phyloP scores from a whole-genome alignment of 1,284 basidiomycete genomes.

The Ustilago hordei region DNA sequence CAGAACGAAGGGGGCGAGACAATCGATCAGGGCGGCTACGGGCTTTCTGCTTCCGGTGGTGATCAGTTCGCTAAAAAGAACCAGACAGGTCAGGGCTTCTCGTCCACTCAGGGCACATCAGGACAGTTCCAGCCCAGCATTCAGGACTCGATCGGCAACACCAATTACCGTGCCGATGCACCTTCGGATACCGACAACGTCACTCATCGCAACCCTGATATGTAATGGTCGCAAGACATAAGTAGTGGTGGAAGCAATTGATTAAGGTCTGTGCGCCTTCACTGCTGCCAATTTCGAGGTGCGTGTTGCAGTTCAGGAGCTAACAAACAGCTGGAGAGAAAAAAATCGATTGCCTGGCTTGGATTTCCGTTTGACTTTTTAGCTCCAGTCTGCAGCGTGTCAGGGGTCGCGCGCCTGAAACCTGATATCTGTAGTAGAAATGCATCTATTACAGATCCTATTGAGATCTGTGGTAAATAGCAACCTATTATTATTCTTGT shows the following conservation, averaged over 20 bases:
- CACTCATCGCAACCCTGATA: conserved; percentile 26
- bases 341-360: conserved; percentile 4
- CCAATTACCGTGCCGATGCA: conserved; percentile 26
- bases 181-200: conserved; percentile 20
- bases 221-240: conserved; percentile 1
- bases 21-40: conserved; percentile 46
- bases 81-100: conserved; percentile 47
- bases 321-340: not conserved
- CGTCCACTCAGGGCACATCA: conserved; percentile 19
- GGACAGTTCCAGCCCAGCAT: conserved; percentile 47
- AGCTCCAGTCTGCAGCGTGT: not conserved
- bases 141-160: conserved; percentile 36
- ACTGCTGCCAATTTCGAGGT: not conserved
- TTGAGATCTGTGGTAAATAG: no score
- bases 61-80: conserved; percentile 45
- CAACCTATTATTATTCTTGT: no score
- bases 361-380: not conserved
- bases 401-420: no score
- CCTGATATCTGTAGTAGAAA: no score
- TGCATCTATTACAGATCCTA: no score
- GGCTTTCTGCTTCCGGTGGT: conserved; percentile 38
- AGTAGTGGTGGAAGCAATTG: not conserved
- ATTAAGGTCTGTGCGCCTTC: not conserved
- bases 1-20: conserved; percentile 33
- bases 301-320: not conserved